A percentile compares a stretch with the other conserved stretches of the same genome.
Evolutionary conservation across 202 grass and related monocot genomes (phyloP).

Genomic region (Panicum hallii): DNA sequence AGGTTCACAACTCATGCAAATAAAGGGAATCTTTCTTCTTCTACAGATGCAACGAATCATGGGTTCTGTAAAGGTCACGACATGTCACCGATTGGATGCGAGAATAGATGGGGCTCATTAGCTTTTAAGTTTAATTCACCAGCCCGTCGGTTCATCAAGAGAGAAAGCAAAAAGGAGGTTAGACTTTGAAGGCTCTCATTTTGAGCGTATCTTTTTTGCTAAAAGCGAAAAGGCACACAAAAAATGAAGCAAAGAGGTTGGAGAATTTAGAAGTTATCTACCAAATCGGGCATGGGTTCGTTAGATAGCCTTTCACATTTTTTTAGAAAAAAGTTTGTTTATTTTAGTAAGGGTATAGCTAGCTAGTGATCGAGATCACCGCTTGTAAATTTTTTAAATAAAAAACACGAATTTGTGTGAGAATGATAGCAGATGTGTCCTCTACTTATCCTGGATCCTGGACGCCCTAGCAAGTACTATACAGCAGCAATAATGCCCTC

Average conservation of each 20-base stretch:
- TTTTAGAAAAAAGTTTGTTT: not conserved
- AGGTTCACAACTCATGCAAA: slow-evolving; percentile 1
- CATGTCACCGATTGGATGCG: slow-evolving; percentile 35
- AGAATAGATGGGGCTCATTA: slow-evolving; percentile 42
- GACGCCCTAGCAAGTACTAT: not conserved
- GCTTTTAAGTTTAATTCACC: slow-evolving; percentile 45
- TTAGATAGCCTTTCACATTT: not conserved
- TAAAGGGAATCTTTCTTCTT: slow-evolving; percentile 38
- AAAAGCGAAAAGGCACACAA: slow-evolving; percentile 29
- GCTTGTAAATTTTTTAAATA: not conserved
- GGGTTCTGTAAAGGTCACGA: slow-evolving; percentile 47
- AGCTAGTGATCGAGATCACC: not conserved
- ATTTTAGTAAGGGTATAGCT: not conserved
- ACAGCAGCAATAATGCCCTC: slow-evolving; percentile 11
- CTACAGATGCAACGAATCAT: slow-evolving; percentile 43
- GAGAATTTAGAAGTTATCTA: not conserved
- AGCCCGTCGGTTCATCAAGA: slow-evolving; percentile 29
- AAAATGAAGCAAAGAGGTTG: slow-evolving; percentile 17
- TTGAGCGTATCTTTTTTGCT: slow-evolving; percentile 21
- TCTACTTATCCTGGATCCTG: not conserved
- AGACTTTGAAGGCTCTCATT: slow-evolving; percentile 29
- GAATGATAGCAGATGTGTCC: slow-evolving; percentile 6
- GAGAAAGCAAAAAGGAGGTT: slow-evolving; percentile 37
- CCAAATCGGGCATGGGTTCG: slow-evolving; percentile 14
- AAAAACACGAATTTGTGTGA: slow-evolving; percentile 6